Conservation (phyloP, 208 protist species). For the Trypanosoma caninum region DNA sequence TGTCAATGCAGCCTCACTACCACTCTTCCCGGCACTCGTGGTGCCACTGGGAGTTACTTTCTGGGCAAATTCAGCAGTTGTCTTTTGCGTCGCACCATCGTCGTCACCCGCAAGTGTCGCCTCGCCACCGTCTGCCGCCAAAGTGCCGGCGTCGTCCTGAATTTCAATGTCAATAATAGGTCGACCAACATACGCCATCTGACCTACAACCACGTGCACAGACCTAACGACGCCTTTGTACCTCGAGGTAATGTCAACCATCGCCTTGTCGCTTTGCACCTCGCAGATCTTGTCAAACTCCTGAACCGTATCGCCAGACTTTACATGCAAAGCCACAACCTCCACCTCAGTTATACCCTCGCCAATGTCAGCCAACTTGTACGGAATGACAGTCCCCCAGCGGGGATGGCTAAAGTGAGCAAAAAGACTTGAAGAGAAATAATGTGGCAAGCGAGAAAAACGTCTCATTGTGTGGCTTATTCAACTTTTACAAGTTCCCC, state of each 20-base stretch:
- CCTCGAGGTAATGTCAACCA: constrained; percentile 91
- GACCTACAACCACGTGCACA: constrained; percentile 77
- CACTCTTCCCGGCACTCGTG: not conserved
- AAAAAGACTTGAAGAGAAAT: not conserved
- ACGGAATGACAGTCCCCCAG: constrained; percentile 40
- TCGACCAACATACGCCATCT: constrained; percentile 79
- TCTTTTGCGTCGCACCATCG: not conserved
- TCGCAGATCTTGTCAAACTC: constrained; percentile 95
- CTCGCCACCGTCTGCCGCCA: too few species aligned
- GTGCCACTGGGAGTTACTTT: not conserved
- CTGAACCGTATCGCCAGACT: constrained; percentile 86
- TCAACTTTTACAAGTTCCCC: not conserved
- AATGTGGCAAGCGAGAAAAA: constrained; percentile 1
- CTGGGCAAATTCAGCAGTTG: not conserved
- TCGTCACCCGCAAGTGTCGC: too few species aligned
- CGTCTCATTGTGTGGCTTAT: constrained; percentile 8
- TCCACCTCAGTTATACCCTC: constrained; percentile 96
- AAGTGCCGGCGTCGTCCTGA: constrained; percentile 23
- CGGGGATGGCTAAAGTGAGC: constrained; percentile 14
- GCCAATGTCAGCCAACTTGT: constrained; percentile 94
- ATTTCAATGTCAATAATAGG: constrained; percentile 89
- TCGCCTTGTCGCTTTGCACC: constrained; percentile 94
- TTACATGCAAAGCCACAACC: constrained; percentile 90
- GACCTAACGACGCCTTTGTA: constrained; percentile 87
- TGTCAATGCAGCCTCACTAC: not conserved